Conservation (phyloP, 2,329 filamentous ascomycete genomes). For the Massarina eburnea region DNA sequence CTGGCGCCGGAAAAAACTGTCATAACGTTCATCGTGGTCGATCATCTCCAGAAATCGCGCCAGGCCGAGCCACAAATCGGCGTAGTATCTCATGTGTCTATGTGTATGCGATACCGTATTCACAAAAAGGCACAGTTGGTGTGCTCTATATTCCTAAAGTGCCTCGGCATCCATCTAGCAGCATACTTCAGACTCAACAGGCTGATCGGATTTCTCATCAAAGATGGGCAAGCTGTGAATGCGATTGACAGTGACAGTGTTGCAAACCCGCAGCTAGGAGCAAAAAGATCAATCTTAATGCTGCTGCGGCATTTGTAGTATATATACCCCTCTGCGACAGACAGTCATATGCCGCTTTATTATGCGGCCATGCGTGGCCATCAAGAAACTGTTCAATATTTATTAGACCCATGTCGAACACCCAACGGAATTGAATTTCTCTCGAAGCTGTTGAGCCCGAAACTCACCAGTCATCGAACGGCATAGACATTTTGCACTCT, state of each 20-base stretch:
- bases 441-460: no score
- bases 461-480: no score
- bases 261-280: no score
- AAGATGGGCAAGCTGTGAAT: not conserved
- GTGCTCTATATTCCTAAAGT: not conserved
- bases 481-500: not conserved
- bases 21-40: slow-evolving; percentile 44
- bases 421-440: no score
- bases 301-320: no score
- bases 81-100: slow-evolving; percentile 36
- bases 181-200: not conserved
- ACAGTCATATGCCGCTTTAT: not conserved
- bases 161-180: not conserved
- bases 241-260: not conserved
- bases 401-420: not conserved
- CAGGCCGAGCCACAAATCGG: slow-evolving; percentile 25
- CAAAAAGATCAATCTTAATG: no score
- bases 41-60: slow-evolving; percentile 38
- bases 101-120: not conserved
- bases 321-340: no score
- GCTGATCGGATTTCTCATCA: not conserved
- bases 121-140: not conserved
- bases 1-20: slow-evolving; percentile 52
- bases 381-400: not conserved
- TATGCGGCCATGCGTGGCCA: not conserved